Evolutionary conservation across 2,329 filamentous ascomycete genomes (phyloP), one percentile per base, ranked within the genome.

Genomic region (Penicillium capsulatum): DNA sequence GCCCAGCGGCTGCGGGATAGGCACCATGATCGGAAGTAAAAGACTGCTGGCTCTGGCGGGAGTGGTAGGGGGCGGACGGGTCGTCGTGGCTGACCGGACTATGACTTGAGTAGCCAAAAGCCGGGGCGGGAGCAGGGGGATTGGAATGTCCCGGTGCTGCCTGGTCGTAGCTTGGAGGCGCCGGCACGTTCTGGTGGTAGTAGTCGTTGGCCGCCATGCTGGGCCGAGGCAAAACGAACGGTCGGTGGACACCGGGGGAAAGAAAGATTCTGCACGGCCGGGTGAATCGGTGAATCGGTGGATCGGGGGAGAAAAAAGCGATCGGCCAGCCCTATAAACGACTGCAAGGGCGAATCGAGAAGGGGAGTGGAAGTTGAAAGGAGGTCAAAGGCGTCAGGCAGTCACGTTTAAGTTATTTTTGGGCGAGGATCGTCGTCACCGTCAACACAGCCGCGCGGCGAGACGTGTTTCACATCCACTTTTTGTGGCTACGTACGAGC

Each of bases 201-300:
- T 86, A 86, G 54, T 84, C 77, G 68, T 81, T 76, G 48, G 77
- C 71, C 31, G 79, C 75, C 80, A 83, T 83, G 54, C 37, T 70
- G 61, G 48, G 10, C 26, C 10, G 13, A 14, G 26, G 9, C 13
- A 14, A 6, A 14, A n/a, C 26, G 26, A 28, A n/a, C 26, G 26
- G 13, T 24, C 22, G 26, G 26, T 11, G 9, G 5, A 4, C 26
- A 11, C 5, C 26, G 4, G 11, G 11, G 5, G 5, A 17, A 35
- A 17, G 14, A 34, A 26, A 31, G 34, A 24, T n/a, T n/a, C n/a
- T n/a, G n/a, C n/a, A n/a, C n/a, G n/a, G n/a, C n/a, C n/a, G n/a
- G n/a, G n/a, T n/a, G n/a, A n/a, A n/a, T n/a, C n/a, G n/a, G n/a
- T n/a, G n/a, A 31, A 16, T 28, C 11, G 31, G 13, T 5, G 26